phyloP scores from a whole-genome alignment of 805 yeast genomes.

The Ogataea salicorniae region DNA sequence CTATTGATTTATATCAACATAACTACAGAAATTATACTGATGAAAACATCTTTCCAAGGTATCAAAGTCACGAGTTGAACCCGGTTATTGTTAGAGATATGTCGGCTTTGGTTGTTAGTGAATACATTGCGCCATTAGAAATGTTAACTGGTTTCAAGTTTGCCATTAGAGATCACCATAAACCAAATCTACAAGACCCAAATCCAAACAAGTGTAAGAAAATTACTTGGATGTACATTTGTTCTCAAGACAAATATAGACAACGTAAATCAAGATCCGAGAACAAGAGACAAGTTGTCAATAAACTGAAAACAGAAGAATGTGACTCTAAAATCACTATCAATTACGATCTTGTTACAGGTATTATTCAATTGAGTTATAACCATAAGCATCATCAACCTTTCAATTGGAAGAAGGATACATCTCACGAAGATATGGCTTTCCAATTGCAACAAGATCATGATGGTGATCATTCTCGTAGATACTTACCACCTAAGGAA shows the following conservation, averaged over 20 bases:
- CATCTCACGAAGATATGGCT: conserved; percentile 12
- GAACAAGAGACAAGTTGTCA: conserved; percentile 32
- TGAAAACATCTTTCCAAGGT: conserved; percentile 30
- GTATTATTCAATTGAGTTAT: conserved; percentile 32
- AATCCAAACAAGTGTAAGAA: conserved; percentile 37
- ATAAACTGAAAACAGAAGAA: conserved; percentile 36
- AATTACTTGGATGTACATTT: conserved; percentile 39
- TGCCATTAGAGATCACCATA: conserved; percentile 41
- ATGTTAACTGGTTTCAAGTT: conserved; percentile 37
- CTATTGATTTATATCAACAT: conserved; percentile 33
- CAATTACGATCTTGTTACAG: conserved; percentile 35
- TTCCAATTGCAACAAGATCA: conserved; percentile 13
- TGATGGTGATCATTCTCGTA: conserved; percentile 7
- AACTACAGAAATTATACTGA: conserved; percentile 32
- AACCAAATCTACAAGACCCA: conserved; percentile 26
- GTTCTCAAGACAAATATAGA: conserved; percentile 39
- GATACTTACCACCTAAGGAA: conserved; percentile 14
- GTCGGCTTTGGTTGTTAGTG: conserved; percentile 31
- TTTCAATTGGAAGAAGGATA: conserved; percentile 29
- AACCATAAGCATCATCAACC: conserved; percentile 39
- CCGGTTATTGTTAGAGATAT: conserved; percentile 30
- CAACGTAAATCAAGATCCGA: conserved; percentile 39
- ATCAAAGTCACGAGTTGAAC: conserved; percentile 27
- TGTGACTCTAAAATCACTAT: conserved; percentile 37
- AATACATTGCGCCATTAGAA: conserved; percentile 38